Evolutionary conservation across 1,284 basidiomycete genomes (phyloP).

Genomic region (Pseudomicrostroma phylloplanum): DNA sequence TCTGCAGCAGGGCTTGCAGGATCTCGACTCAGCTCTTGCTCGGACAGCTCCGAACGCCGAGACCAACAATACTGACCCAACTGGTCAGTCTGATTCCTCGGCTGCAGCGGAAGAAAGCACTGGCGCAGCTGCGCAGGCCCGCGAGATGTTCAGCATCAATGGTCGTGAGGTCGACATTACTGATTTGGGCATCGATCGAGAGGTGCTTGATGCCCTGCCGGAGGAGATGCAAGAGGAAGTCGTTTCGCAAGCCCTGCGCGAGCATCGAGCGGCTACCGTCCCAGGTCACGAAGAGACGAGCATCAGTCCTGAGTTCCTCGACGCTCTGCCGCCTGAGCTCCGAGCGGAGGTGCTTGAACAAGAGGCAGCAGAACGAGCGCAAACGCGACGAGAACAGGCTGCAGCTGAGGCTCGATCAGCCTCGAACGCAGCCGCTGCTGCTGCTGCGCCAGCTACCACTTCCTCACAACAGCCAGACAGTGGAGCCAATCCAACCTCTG

Average conservation of each 20-base stretch:
- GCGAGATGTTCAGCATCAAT: constrained; percentile 59
- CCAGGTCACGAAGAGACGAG: constrained; percentile 63
- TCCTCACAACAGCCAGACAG: not conserved
- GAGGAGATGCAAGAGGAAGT: constrained; percentile 99
- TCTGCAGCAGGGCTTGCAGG: constrained; percentile 17
- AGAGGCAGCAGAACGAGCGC: constrained; percentile 71
- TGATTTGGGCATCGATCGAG: constrained; percentile 95
- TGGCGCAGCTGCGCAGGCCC: not conserved
- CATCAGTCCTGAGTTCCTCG: constrained; percentile 89
- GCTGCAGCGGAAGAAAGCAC: not conserved
- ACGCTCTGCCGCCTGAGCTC: constrained; percentile 90
- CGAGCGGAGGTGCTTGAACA: constrained; percentile 94
- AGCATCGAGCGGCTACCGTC: constrained; percentile 60
- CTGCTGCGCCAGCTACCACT: not conserved
- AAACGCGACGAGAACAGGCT: constrained; percentile 54
- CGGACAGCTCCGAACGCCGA: not conserved
- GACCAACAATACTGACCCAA: not conserved
- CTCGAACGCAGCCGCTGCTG: not conserved
- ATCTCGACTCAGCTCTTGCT: constrained; percentile 12
- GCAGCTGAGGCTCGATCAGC: constrained; percentile 10
- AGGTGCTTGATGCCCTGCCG: constrained; percentile 92
- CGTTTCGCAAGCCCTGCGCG: constrained; percentile 90
- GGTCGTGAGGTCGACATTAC: constrained; percentile 96
- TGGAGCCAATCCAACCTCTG: not conserved
- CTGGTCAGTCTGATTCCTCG: not conserved